Percentiles rank a stretch among this genome's conserved stretches.
These are phyloP conservation scores for Acer yangbiense DNA, from an alignment of 345 rosid genomes.

Conservation along the genomic window DNA sequence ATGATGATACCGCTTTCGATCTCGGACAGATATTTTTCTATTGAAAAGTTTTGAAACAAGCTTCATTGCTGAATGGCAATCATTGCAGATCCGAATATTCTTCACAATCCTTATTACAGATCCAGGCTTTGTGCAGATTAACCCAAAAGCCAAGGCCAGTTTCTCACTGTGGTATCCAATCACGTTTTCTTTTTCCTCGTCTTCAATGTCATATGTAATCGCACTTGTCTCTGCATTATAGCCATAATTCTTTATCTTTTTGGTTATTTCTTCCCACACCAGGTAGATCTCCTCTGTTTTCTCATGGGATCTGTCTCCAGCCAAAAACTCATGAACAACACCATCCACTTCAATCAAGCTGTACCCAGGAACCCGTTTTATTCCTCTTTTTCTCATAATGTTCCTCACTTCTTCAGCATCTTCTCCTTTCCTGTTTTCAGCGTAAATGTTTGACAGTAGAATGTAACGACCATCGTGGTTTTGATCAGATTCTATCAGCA, in stretches of 20 bases:
- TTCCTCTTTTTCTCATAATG: constrained; percentile 23
- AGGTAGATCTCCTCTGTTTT: constrained; percentile 18
- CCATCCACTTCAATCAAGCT: constrained; percentile 43
- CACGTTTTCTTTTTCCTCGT: constrained; percentile 21
- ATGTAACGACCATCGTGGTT: constrained; percentile 30
- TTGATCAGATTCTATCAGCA: constrained; percentile 19
- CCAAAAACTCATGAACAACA: constrained; percentile 27
- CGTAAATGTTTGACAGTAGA: constrained; percentile 35
- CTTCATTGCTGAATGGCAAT: constrained; percentile 24
- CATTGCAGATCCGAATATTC: constrained; percentile 20
- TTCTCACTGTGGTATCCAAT: constrained; percentile 24
- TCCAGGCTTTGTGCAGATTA: constrained; percentile 16
- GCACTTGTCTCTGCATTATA: constrained; percentile 11
- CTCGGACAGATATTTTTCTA: constrained; percentile 17
- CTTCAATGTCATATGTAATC: constrained; percentile 16
- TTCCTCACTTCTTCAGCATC: constrained; percentile 35
- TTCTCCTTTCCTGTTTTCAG: constrained; percentile 31
- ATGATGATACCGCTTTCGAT: constrained; percentile 21
- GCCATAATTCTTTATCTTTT: constrained; percentile 16
- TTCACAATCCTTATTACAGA: constrained; percentile 15
- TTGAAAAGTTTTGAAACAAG: constrained; percentile 12
- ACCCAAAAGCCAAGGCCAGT: constrained; percentile 21
- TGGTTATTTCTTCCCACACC: constrained; percentile 13
- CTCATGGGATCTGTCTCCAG: constrained; percentile 28
- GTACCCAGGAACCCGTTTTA: constrained; percentile 34